A percentile compares a stretch with the other conserved stretches of the same genome.
phyloP scores from a whole-genome alignment of 176 grass and related monocot species.

The Carex parvula region DNA sequence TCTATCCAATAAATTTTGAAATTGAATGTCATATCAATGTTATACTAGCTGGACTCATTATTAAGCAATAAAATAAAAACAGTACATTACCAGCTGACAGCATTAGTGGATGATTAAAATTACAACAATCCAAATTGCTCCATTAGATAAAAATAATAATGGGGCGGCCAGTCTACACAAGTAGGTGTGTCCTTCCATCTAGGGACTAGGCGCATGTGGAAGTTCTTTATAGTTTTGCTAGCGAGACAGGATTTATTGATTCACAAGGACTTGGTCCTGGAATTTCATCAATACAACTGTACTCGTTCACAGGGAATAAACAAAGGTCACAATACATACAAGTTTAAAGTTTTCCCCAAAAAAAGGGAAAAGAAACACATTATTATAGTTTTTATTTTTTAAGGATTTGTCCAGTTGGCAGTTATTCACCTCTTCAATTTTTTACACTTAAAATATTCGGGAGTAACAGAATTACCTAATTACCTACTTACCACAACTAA shows the following conservation, averaged over 20 bases:
- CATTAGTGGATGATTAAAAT: background rate
- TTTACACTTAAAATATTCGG: background rate
- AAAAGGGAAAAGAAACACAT: background rate
- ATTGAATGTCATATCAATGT: no score
- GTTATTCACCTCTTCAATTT: background rate
- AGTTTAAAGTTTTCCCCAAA: background rate
- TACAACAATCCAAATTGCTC: background rate
- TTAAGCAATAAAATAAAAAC: background rate
- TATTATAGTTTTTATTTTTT: background rate
- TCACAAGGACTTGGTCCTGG: constrained; percentile 4
- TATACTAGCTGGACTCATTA: no score
- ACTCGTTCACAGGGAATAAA: background rate
- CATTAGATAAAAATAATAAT: constrained; percentile 12
- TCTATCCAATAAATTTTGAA: no score
- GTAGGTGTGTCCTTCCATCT: constrained; percentile 22
- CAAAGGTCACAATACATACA: background rate
- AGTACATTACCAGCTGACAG: background rate
- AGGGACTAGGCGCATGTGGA: constrained; percentile 14
- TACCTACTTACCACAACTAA: background rate
- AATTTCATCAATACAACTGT: constrained; percentile 25
- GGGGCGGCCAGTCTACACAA: background rate
- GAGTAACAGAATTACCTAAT: background rate
- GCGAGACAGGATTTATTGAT: constrained; percentile 1
- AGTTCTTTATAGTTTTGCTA: constrained; percentile 8
- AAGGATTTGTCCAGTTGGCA: background rate